phyloP scores from a whole-genome alignment of 768 basidiomycete species.

The Leccinum pellstonianum region DNA sequence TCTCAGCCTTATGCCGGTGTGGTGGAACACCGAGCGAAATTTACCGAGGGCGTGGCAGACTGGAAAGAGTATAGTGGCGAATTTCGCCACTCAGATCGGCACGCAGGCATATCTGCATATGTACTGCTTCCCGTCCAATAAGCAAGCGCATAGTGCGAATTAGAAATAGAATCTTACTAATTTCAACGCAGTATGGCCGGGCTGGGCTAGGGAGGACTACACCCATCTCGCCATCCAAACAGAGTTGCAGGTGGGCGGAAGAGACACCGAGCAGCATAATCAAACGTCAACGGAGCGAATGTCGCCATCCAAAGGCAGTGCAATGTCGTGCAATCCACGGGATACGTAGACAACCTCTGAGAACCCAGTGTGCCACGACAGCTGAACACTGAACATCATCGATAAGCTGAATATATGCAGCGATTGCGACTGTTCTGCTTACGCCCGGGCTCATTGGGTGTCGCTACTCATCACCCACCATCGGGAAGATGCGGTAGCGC shows the following conservation, averaged over 20 bases:
- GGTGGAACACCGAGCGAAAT: background rate
- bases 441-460: constrained; percentile 3
- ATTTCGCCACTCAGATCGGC: constrained; percentile 5
- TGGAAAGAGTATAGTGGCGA: background rate
- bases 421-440: constrained; percentile 8
- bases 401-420: constrained; percentile 18
- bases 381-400: constrained; percentile 1
- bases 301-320: constrained; percentile 27
- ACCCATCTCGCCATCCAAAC: background rate
- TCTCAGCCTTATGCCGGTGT: background rate
- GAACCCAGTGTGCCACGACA: background rate
- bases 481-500: constrained; percentile 20
- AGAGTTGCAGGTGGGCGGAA: background rate
- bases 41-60: background rate
- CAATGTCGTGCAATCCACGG: constrained; percentile 15
- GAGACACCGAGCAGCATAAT: background rate
- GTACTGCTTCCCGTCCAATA: constrained; percentile 1
- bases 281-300: background rate
- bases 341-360: constrained; percentile 4
- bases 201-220: background rate
- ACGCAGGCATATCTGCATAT: background rate
- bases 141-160: background rate
- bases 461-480: constrained; percentile 20
- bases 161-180: constrained; percentile 7
- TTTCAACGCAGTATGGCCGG: background rate